Evolutionary conservation across 1,284 basidiomycete species (phyloP).

Genomic region (Trichosporon ovoides): DNA sequence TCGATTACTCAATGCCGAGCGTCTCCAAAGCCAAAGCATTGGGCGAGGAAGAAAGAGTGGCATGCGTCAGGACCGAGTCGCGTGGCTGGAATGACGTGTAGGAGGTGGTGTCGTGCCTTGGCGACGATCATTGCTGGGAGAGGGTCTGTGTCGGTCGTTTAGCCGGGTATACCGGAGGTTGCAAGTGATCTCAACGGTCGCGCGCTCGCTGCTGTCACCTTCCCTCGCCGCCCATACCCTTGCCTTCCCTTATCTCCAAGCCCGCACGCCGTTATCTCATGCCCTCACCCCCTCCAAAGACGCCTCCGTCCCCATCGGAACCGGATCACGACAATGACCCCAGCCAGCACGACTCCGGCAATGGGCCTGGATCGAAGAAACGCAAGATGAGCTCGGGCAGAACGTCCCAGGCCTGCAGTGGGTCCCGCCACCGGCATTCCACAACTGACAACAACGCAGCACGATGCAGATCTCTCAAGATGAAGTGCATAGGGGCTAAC

Average conservation of each 20-base stretch:
- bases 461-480: slow-evolving; percentile 22
- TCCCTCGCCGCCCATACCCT: not conserved
- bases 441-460: slow-evolving; percentile 11
- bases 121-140: not conserved
- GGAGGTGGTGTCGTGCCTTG: too few species aligned
- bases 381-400: slow-evolving; percentile 17
- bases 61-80: not conserved
- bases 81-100: slow-evolving; percentile 3
- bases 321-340: not conserved
- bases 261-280: not conserved
- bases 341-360: not conserved
- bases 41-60: not conserved
- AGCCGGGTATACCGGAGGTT: slow-evolving; percentile 4
- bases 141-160: not conserved
- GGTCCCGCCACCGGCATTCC: not conserved
- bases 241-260: not conserved
- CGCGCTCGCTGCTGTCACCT: not conserved
- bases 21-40: not conserved
- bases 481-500: slow-evolving; percentile 24
- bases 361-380: slow-evolving; percentile 7
- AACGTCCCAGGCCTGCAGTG: slow-evolving; percentile 25
- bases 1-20: not conserved
- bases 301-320: not conserved
- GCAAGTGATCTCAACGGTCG: not conserved
- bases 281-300: not conserved